A percentile compares a stretch with the other conserved stretches of the same genome.
phyloP scores from a whole-genome alignment of 805 yeast species.

The Maudiozyma saulgeensis region DNA sequence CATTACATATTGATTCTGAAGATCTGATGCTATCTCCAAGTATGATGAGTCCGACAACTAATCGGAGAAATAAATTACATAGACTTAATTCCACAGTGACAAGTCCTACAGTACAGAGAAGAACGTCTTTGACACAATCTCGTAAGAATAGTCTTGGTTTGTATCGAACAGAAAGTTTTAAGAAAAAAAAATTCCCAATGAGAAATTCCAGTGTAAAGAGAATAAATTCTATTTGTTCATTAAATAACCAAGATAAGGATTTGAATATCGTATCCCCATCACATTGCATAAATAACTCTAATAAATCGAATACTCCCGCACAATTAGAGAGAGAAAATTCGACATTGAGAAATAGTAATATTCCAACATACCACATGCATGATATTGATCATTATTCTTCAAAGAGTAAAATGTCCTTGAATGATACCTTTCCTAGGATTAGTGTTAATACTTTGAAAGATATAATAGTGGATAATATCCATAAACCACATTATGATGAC shows the following conservation, averaged over 20 bases:
- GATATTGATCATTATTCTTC: not conserved
- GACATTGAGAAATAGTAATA: not conserved
- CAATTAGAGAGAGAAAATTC: not conserved
- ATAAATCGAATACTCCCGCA: not conserved
- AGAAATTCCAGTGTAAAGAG: constrained; percentile 1
- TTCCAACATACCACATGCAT: not conserved
- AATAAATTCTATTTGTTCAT: constrained; percentile 1
- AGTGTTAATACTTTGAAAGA: constrained; percentile 34
- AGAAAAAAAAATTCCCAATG: not conserved
- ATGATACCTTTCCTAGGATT: constrained; percentile 43
- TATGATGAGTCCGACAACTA: constrained; percentile 1
- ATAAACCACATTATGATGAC: constrained; percentile 43
- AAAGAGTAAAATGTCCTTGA: not conserved
- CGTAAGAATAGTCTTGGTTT: not conserved
- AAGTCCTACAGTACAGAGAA: not conserved
- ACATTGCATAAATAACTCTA: not conserved
- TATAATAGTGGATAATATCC: constrained; percentile 29
- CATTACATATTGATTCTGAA: not conserved
- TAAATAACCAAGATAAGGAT: not conserved
- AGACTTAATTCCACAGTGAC: not conserved
- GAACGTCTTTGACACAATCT: not conserved
- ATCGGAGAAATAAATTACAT: not conserved
- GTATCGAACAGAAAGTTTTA: constrained; percentile 1
- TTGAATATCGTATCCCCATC: not conserved
- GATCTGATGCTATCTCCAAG: constrained; percentile 10